These are phyloP conservation scores for Trametes cinnabarina DNA, from an alignment of 768 basidiomycete species.

Conservation along the genomic window DNA sequence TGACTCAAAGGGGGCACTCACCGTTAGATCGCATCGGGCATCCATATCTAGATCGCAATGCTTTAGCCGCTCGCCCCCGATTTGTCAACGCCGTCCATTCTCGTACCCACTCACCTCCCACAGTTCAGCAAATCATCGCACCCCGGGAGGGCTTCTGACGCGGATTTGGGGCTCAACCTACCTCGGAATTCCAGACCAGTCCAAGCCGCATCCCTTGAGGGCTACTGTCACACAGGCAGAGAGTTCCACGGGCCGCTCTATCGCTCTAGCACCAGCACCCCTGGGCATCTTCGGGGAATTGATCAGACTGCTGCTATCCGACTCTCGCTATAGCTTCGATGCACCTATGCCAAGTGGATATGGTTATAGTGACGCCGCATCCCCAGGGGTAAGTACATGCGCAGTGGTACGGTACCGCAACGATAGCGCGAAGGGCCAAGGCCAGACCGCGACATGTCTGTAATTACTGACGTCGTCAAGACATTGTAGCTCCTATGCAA, in stretches of 20 bases:
- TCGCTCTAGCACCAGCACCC: background rate
- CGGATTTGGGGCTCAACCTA: background rate
- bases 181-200: background rate
- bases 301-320: background rate
- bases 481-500: background rate
- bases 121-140: background rate
- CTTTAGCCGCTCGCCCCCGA: background rate
- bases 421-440: background rate
- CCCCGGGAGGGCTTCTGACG: background rate
- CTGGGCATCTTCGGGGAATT: background rate
- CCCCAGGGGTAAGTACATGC: background rate
- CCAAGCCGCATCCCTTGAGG: background rate
- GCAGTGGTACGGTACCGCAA: too few relatives aligned
- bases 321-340: background rate
- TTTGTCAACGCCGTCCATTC: background rate
- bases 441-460: background rate
- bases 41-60: conserved; percentile 6
- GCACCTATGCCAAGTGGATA: background rate
- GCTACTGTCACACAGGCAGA: background rate
- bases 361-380: background rate
- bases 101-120: background rate
- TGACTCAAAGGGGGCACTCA: background rate
- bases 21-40: conserved; percentile 3
- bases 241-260: background rate
- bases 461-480: background rate